Evolutionary conservation across 179 eudicot genomes (phyloP).

Genomic region (Spergularia azorica): DNA sequence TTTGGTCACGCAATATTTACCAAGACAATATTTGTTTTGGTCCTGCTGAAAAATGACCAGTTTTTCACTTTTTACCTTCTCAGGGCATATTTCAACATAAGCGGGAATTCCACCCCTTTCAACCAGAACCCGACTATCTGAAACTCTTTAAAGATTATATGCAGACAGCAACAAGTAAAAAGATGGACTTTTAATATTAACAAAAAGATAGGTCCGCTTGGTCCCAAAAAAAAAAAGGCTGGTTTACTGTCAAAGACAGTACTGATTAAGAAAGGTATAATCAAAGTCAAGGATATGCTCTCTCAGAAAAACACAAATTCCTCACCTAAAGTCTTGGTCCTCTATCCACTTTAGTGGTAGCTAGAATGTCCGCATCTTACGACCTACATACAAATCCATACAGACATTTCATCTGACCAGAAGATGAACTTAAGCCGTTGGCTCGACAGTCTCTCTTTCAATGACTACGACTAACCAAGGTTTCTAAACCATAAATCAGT

Average conservation of each 20-base stretch:
- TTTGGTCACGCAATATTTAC: too few relatives aligned
- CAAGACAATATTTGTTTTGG: too few relatives aligned
- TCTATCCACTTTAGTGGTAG: background rate
- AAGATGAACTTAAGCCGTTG: background rate
- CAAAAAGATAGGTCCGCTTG: too few relatives aligned
- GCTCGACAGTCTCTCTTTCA: background rate
- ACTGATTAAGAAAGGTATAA: background rate
- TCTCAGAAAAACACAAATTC: background rate
- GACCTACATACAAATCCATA: background rate
- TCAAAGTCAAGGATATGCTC: background rate
- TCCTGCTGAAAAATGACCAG: background rate
- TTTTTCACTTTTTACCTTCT: background rate
- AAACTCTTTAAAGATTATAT: background rate
- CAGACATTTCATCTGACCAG: background rate
- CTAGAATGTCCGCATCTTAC: conserved; percentile 3
- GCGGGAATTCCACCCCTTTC: background rate
- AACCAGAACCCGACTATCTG: background rate
- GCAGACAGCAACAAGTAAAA: background rate
- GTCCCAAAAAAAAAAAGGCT: background rate
- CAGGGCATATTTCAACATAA: too few relatives aligned
- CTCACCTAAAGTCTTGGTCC: background rate
- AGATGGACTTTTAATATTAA: too few relatives aligned
- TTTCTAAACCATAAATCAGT: too few relatives aligned
- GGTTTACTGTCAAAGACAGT: background rate
- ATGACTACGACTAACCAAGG: too few relatives aligned